Evolutionary conservation across 2,329 filamentous ascomycete genomes (phyloP).

Genomic region (Aureobasidium mangrovei): DNA sequence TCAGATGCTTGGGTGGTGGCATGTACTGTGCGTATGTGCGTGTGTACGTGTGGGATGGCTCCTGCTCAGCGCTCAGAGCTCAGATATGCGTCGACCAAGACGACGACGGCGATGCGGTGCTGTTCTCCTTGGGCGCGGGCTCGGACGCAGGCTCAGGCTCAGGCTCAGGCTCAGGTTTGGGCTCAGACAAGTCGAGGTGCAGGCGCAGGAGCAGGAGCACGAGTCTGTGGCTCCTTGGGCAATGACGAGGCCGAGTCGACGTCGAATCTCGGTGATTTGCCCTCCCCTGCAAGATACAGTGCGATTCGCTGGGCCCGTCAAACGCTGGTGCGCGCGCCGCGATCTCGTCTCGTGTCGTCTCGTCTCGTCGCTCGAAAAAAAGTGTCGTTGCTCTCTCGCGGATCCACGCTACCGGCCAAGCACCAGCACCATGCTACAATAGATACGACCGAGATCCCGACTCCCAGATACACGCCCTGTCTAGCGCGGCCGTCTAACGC

Average conservation of each 20-base stretch:
- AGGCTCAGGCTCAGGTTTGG: not conserved
- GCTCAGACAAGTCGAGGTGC: not conserved
- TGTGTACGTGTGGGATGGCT: not conserved
- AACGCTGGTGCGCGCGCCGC: slow-evolving; percentile 9
- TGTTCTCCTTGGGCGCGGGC: too few species aligned
- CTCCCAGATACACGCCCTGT: slow-evolving; percentile 8
- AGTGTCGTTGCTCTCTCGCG: not conserved
- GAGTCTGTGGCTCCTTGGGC: not conserved
- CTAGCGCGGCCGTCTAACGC: not conserved
- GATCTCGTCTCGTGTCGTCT: not conserved
- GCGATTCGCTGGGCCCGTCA: slow-evolving; percentile 11
- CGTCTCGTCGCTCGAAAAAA: slow-evolving; percentile 6
- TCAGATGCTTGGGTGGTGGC: too few species aligned
- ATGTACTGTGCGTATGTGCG: too few species aligned
- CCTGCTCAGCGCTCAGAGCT: slow-evolving; percentile 5
- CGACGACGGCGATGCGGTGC: not conserved
- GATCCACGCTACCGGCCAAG: slow-evolving; percentile 10
- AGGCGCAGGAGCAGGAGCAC: not conserved
- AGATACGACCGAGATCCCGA: slow-evolving; percentile 5
- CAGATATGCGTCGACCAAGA: not conserved
- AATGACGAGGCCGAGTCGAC: slow-evolving; percentile 1
- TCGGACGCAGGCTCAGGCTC: too few species aligned
- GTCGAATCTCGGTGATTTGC: slow-evolving; percentile 5
- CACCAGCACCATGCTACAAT: not conserved
- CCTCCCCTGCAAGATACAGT: slow-evolving; percentile 11